Percentiles rank a stretch among this genome's conserved stretches.
Conservation (phyloP, 345 rosid species). For the Acer yangbiense region DNA sequence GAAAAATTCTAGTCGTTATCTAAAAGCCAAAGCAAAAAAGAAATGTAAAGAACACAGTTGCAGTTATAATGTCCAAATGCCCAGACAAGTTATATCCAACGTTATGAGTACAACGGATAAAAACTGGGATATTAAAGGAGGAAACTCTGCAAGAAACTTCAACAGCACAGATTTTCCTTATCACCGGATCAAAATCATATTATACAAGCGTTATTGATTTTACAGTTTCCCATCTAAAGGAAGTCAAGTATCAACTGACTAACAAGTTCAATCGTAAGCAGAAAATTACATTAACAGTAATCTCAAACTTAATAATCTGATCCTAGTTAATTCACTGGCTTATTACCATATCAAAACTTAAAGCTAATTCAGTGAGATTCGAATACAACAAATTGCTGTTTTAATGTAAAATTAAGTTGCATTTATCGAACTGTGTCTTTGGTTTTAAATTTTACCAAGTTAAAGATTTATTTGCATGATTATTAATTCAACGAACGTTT, state of each 20-base stretch:
- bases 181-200: background rate
- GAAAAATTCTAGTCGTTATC: constrained; percentile 7
- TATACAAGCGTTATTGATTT: background rate
- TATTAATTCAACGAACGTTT: background rate
- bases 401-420: background rate
- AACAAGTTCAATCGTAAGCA: background rate
- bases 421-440: background rate
- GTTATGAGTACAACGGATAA: constrained; percentile 11
- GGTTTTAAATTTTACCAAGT: background rate
- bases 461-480: background rate
- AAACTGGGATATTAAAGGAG: constrained; percentile 7
- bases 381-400: background rate
- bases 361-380: background rate
- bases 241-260: background rate
- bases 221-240: constrained; percentile 5
- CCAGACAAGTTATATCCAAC: constrained; percentile 9
- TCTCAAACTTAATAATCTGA: background rate
- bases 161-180: background rate
- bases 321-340: background rate
- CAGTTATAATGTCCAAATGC: constrained; percentile 11
- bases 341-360: background rate
- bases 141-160: constrained; percentile 1
- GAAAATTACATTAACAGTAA: background rate
- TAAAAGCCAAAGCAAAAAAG: constrained; percentile 14
- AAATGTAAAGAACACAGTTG: background rate